phyloP scores from a whole-genome alignment of 2,329 filamentous ascomycete species.

The Fusarium annulatum region DNA sequence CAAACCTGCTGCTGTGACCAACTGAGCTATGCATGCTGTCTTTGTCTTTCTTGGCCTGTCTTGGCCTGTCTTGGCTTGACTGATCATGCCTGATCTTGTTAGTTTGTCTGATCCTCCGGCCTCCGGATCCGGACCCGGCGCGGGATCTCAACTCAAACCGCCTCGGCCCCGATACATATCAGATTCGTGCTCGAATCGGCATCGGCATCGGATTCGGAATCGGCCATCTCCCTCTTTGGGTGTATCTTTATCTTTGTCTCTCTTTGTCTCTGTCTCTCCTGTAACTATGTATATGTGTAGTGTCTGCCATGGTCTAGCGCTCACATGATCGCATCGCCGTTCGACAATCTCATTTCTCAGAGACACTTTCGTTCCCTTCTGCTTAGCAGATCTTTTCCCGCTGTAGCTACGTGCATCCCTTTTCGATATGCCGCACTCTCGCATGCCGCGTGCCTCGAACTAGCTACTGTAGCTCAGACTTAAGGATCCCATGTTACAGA shows the following conservation, averaged over 20 bases:
- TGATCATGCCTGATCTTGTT: neutral
- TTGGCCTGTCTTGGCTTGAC: neutral
- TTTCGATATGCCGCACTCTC: constrained; percentile 9
- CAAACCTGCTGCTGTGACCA: neutral
- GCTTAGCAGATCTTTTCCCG: constrained; percentile 1
- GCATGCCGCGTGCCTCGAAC: neutral
- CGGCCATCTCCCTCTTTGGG: neutral
- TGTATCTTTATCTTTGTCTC: neutral
- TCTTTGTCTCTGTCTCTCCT: neutral
- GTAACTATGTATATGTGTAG: neutral
- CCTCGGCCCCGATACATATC: constrained; percentile 9
- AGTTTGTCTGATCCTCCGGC: neutral
- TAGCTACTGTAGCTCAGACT: neutral
- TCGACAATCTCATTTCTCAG: constrained; percentile 10
- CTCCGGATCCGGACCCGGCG: constrained; percentile 13
- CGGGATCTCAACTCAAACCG: neutral
- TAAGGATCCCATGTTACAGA: neutral
- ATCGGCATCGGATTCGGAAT: neutral
- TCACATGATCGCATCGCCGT: constrained; percentile 23
- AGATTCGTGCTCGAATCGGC: constrained; percentile 1
- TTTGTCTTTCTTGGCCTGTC: neutral
- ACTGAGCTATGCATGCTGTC: neutral
- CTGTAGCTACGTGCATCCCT: neutral
- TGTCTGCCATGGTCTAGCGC: neutral
- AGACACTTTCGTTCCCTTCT: neutral